Evolutionary conservation across 1,139 yeast species (phyloP), one percentile per base, ranked within the genome.

Genomic region (Kodamaea sp.): DNA sequence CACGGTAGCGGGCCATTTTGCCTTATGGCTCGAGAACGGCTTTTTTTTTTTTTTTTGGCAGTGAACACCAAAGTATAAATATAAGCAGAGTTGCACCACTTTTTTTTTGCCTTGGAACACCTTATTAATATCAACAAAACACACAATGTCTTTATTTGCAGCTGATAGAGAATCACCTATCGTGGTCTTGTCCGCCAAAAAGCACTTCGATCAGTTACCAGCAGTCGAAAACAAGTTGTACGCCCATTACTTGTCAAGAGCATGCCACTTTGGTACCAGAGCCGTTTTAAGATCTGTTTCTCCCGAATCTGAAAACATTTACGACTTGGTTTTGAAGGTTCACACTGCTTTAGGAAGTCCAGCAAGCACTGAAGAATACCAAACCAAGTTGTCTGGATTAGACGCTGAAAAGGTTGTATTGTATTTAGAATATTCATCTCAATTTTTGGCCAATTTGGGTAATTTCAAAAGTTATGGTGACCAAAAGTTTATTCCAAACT

Each of bases 401-500:
- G 62, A 65, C n/a, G 58, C 59, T 8, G 61, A 60, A 2, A 58
- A 60, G 8, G 66, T 70, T n/a, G 57, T 62, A 24, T 59, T 62
- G 12, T 85, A 84, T 58, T 65, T 87, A 57, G 94, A 86, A 56
- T 88, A 86, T 53, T 80, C 88, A 7, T 77, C 90, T 25, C 95
- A 86, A 62, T 83, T 88, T 55, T 67, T 88, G 53, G 71, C 83
- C 37, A 88, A 88, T 60, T 70, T 84, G 56, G 96, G 96, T 46
- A 88, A 88, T 60, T 88, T 79, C 70, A 87, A 86, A 64, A 83
- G 94, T 1, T 88, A 88, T 62, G 96, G 96, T 46, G 96, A 88
- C 62, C 78, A 78, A 48, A 88, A 88, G 62, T 87, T 87, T 56
- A 71, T 88, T 48, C 96, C 96, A 29, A 66, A 78, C 34, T 54